Base-by-base conservation (phyloP, 306 rosid species). In the Prinsepia uniflora region DNA sequence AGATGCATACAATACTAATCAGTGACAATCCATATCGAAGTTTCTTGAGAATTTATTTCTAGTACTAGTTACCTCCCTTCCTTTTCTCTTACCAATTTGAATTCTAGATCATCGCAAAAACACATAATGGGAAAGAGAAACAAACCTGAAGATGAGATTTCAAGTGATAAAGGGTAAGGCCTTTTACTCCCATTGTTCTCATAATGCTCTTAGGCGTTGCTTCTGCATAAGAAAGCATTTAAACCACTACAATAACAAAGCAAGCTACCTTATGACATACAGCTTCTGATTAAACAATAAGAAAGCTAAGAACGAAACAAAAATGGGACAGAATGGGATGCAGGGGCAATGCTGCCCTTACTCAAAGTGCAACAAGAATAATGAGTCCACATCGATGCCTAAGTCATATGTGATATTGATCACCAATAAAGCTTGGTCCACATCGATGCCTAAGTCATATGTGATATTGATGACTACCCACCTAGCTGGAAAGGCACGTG, bases 111-210 rank as follows among this genome's bases (percentile, higher is more conserved):
- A 13, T 9, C 13, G 22, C 10, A 5, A 53, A 30, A 54, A 54
- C 18, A 69, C 11, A 20, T 42, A 12, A 42, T 54, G 6, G 24
- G 53, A 55, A 43, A 57, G 55, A 73, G 49, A 57, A 68, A 75
- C 83, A 58, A 70, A 85, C 89, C 89, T 85, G 89, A 72, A 85
- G 87, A 54, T 85, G 89, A 10, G 89, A 85, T 75, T 85, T 85
- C 76, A 85, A 75, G 85, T 85, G 89, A 80, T 85, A 85, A 53
- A 85, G 89, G 30, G 89, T 85, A 39, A 85, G 85, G 64, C 89
- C 89, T 75, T 85, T 85, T 42, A 85, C 85, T 75, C 87, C 89
- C 87, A 85, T 85, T 47, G 89, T 85, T 78, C 85, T 82, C 89
- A 85, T 77, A 64, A 85, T 85, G 15, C 85, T 78, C 79, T 85